phyloP scores from a whole-genome alignment of 2,329 filamentous ascomycete species.

The Cadophora sp. region DNA sequence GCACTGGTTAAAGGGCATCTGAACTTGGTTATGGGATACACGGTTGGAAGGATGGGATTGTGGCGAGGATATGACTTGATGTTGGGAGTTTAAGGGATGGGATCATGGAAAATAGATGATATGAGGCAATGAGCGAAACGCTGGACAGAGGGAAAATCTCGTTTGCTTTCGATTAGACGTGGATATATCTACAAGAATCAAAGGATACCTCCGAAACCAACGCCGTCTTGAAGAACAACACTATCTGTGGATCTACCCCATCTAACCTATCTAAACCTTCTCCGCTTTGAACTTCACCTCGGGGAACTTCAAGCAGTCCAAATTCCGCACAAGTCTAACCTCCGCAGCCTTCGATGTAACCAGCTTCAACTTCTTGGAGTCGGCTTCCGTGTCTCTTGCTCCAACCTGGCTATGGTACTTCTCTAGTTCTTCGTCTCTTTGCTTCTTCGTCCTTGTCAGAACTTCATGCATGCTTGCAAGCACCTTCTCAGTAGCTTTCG shows the following conservation, averaged over 20 bases:
- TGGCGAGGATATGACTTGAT: slow-evolving; percentile 13
- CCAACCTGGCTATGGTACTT: slow-evolving; percentile 55
- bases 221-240: background rate
- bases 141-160: background rate
- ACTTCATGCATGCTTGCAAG: slow-evolving; percentile 92
- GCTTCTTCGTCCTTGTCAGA: slow-evolving; percentile 69
- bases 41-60: background rate
- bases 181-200: slow-evolving; percentile 10
- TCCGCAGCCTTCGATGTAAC: slow-evolving; percentile 82
- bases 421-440: slow-evolving; percentile 70
- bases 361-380: slow-evolving; percentile 42
- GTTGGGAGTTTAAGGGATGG: slow-evolving; percentile 9
- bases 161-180: slow-evolving; percentile 2
- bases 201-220: slow-evolving; percentile 4
- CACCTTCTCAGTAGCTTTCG: slow-evolving; percentile 83
- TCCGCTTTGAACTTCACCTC: slow-evolving; percentile 66
- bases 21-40: background rate
- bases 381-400: slow-evolving; percentile 48
- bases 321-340: slow-evolving; percentile 80
- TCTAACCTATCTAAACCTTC: slow-evolving; percentile 50
- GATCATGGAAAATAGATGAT: slow-evolving; percentile 5
- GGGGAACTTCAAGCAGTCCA: slow-evolving; percentile 71
- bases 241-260: slow-evolving; percentile 2
- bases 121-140: slow-evolving; percentile 5
- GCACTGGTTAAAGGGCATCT: slow-evolving; percentile 66